phyloP scores from a whole-genome alignment of 495 filamentous ascomycete genomes.

The Penicillium lagena region DNA sequence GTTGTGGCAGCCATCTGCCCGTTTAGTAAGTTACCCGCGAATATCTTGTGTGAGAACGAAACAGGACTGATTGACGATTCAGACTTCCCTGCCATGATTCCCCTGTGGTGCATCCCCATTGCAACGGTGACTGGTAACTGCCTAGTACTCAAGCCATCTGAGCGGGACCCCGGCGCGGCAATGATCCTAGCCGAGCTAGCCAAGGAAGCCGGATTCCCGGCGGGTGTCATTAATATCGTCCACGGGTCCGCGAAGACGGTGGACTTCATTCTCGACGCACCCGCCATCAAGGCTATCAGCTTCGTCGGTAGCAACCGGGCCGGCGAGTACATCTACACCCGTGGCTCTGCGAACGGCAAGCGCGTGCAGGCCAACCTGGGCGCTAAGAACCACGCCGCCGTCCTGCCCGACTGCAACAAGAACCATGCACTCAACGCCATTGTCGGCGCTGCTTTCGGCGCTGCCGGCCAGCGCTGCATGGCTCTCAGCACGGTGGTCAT shows the following conservation, averaged over 20 bases:
- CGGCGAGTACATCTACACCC: conserved; percentile 91
- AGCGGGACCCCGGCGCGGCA: conserved; percentile 94
- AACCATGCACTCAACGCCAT: conserved; percentile 95
- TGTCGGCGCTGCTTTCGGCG: conserved; percentile 90
- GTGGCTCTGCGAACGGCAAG: conserved; percentile 86
- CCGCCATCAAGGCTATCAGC: conserved; percentile 93
- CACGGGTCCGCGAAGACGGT: conserved; percentile 89
- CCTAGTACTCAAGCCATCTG: conserved; percentile 91
- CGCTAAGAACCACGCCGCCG: conserved; percentile 96
- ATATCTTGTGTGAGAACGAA: no score
- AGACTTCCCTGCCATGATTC: conserved; percentile 99
- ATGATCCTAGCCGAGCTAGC: conserved; percentile 97
- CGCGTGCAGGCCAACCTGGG: conserved; percentile 97
- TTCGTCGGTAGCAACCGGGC: conserved; percentile 97
- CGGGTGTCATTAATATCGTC: conserved; percentile 90
- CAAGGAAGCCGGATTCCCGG: conserved; percentile 86
- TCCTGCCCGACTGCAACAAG: conserved; percentile 96
- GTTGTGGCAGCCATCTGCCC: conserved; percentile 97
- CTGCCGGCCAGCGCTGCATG: conserved; percentile 97
- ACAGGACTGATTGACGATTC: conserved; percentile 5
- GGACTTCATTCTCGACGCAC: conserved; percentile 95
- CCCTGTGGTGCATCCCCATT: conserved; percentile 92
- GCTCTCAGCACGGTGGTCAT: conserved; percentile 89
- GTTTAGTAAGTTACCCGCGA: conserved; percentile 65
- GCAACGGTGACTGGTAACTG: conserved; percentile 94